These are phyloP conservation scores for Plectosphaerella cucumerina DNA, from an alignment of 2,329 filamentous ascomycete species.

Conservation along the genomic window DNA sequence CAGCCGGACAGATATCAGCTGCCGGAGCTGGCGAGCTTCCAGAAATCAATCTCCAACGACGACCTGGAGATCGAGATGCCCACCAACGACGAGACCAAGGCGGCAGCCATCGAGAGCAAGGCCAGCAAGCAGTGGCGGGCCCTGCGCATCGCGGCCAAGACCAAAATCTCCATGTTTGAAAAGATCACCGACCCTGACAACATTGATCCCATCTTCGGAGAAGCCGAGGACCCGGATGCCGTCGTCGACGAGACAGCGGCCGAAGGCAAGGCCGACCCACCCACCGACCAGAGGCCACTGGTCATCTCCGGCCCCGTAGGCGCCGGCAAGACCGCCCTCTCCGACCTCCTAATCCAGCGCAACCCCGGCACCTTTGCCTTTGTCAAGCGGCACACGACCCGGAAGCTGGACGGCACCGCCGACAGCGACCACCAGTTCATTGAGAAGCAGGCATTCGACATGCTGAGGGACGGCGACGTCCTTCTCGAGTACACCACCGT, in stretches of 20 bases:
- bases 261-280: slow-evolving; percentile 25
- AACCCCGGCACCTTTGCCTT: slow-evolving; percentile 62
- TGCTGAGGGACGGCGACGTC: slow-evolving; percentile 55
- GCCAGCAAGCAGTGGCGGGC: slow-evolving; percentile 89
- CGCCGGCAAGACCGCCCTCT: slow-evolving; percentile 59
- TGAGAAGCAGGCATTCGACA: slow-evolving; percentile 48
- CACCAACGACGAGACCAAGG: slow-evolving; percentile 54
- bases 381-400: slow-evolving; percentile 52
- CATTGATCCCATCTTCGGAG: slow-evolving; percentile 53
- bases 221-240: slow-evolving; percentile 30
- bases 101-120: slow-evolving; percentile 62
- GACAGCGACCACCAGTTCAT: slow-evolving; percentile 52
- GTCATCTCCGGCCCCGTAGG: slow-evolving; percentile 64
- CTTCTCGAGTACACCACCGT: slow-evolving; percentile 52
- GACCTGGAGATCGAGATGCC: slow-evolving; percentile 87
- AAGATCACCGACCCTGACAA: slow-evolving; percentile 82
- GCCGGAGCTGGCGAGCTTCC: slow-evolving; percentile 67
- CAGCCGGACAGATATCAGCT: slow-evolving; percentile 59
- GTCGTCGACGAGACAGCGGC: slow-evolving; percentile 28
- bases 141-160: slow-evolving; percentile 72
- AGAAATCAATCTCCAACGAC: slow-evolving; percentile 69
- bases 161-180: slow-evolving; percentile 74
- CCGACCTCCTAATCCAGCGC: slow-evolving; percentile 58
- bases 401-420: slow-evolving; percentile 44
- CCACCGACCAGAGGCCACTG: slow-evolving; percentile 49